Base-by-base conservation (phyloP, 1,284 basidiomycete genomes). In the Sanghuangporus baumii region DNA sequence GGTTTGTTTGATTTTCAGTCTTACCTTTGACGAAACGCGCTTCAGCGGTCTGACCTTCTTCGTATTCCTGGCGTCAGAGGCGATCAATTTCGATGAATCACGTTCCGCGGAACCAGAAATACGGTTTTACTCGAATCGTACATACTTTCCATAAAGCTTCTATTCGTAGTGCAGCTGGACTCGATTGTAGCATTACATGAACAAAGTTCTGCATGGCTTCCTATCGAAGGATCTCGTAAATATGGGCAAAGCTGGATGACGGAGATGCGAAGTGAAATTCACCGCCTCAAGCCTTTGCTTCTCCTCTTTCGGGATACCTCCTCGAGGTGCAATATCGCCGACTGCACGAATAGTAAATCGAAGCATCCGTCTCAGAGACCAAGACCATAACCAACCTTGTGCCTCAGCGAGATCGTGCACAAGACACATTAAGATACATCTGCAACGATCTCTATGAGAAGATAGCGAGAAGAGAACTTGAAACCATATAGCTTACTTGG, bases 341-440 rank as follows among this genome's bases (percentile, higher is more conserved):
- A 98, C 96, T 85, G 69, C 23, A 3, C 23, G 8, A n/a, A 43
- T 9, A 52, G 34, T 43, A 31, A 36, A 18, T 40, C 52, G 6
- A 48, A 26, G 12, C 12, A 50, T 36, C 20, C 2, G 6, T 7
- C 6, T 12, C 26, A 37, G 20, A 38, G 20, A 40, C 36, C 7
- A 48, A 41, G 20, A 9, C 9, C 20, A 34, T 68, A 61, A 8
- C 11, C 6, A 59, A 85, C 88, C 88, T 76, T 96, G 93, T 0
- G 96, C 96, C 75, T 98, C 96, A 11, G 96, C 96, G 11, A 99
- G 83, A 75, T 99, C 96, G 71, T 98, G 96, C 6, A 98, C 93
- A 18, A 98, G 71, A 14, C 88, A 88, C 82, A 98, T 84, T 87
- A 93, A 88, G 8, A 94, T 88, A 65, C 92, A 94, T 79, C 91